Evolutionary conservation across 192 early-diverging fungal genomes (phyloP), one percentile per base, ranked within the genome.

Genomic region (Backusella luteola): DNA sequence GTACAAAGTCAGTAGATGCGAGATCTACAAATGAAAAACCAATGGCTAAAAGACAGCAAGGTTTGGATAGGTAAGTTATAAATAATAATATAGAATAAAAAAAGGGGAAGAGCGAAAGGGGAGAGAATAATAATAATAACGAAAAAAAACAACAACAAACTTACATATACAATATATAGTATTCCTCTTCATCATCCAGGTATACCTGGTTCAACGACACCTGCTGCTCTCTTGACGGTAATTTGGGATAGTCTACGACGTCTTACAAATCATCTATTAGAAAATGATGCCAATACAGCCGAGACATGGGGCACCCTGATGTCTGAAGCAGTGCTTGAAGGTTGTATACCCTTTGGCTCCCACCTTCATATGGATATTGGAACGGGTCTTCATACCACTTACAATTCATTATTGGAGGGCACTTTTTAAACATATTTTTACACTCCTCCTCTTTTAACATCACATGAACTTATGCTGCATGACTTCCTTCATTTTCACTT

Each of bases 141-240:
- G 17, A 5, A 21, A 38, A 38, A 2, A 4, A 36, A 21, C 17
- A 23, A 41, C 23, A 21, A 70, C 12, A 21, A 3, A 39, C n/a
- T 63, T 0, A 32, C 32, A 32, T 32, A 32, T 69, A 21, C 32
- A 38, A 56, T 63, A 63, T 49, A 63, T 63, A 83, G 82, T 38
- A 83, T 83, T 56, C 82, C 82, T 46, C 67, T 69, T 2, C 82
- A 83, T 42, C 82, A 83, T 46, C 82, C 82, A 32, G 73, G 78
- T 3, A 49, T 49, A 41, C 67, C 75, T 34, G 73, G 75, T 5
- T 76, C 71, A 8, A 35, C 76, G 4, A 79, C 78, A 21, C 79
- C 82, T 11, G 68, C 78, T n/a, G 80, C 80, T 11, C 42, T 83
- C 39, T 52, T 77, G 11, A 71, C 77, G 2, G 52, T 73, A 12